Evolutionary conservation across 768 basidiomycete species (phyloP), one percentile per base, ranked within the genome.

Genomic region (Strobilomyces confusus): DNA sequence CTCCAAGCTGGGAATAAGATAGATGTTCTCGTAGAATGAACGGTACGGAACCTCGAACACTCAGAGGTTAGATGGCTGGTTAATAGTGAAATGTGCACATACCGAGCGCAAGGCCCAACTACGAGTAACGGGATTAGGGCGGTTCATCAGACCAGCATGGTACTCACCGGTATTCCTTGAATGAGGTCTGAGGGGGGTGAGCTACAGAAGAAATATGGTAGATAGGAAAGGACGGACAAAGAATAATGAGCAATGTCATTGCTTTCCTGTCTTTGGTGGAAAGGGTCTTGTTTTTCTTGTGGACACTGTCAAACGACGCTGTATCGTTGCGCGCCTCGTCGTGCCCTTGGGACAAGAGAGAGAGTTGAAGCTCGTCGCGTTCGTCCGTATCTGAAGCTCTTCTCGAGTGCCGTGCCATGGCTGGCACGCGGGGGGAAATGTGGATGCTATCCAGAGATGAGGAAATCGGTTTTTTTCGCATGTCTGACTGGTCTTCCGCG

Each of bases 1-100:
- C 83, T 57, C 88, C 95, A 52, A 99, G 81, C 73, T 98, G 93
- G 33, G 94, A 95, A 75, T 99, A 99, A 30, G 95, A 97, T 56
- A 99, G 71, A 72, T 95, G 89, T 64, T 97, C 87, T 72, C 90
- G 89, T 49, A 98, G 80, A 71, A 98, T 83, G 77, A 98, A 98
- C 20, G 97, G 95, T 6, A 99, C 82, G 36, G 95, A 98, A 58
- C 97, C 95, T 91, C 49, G 19, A 56, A 29, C 33, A 54, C 49
- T 20, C 26, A 46, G 36, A 54, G 20, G 37, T 55, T 49, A 54
- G 51, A 45, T 32, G 36, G 50, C 22, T 34, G 47, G 33, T 47
- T 29, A 32, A 44, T 17, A 44, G 37, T 9, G 17, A 30, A 38
- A 41, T 43, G 19, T 41, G 49, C 20, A 59, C 75, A 53, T 64